Conservation (phyloP, 78 protist species). For the Bigelowiella natans region DNA sequence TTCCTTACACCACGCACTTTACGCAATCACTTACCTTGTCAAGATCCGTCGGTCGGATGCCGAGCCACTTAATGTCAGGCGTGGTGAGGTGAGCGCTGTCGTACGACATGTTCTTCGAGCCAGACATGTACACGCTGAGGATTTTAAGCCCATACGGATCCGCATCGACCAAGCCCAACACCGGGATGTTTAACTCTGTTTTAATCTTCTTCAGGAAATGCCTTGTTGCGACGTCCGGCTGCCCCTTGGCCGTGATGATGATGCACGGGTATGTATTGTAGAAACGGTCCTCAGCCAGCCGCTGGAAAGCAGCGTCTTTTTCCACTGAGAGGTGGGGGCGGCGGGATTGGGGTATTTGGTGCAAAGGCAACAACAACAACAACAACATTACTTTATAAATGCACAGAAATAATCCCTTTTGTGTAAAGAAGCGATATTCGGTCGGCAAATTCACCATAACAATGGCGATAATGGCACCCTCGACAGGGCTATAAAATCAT, state of each 20-base stretch:
- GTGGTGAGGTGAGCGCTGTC: slow-evolving; percentile 52
- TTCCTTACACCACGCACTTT: no score
- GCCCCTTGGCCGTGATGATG: slow-evolving; percentile 54
- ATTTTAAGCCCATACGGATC: slow-evolving; percentile 60
- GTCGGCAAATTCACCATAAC: no score
- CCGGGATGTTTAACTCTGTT: slow-evolving; percentile 32
- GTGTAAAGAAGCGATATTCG: no score
- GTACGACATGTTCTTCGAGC: slow-evolving; percentile 57
- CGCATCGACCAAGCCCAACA: slow-evolving; percentile 49
- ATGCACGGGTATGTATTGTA: slow-evolving; percentile 52
- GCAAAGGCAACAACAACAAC: no score
- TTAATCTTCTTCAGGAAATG: slow-evolving; percentile 19
- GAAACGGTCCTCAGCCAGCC: slow-evolving; percentile 56
- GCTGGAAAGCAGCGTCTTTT: slow-evolving; percentile 61
- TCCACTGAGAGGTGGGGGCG: slow-evolving; percentile 11
- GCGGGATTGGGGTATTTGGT: not conserved
- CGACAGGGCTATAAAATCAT: no score
- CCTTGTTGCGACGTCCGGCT: slow-evolving; percentile 59
- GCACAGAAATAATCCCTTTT: no score
- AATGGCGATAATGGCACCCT: no score
- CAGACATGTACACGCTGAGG: slow-evolving; percentile 50
- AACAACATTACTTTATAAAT: no score
- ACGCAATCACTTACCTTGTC: no score
- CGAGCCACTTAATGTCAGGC: slow-evolving; percentile 57
- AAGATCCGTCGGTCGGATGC: slow-evolving; percentile 53